Conservation (phyloP, 176 grass and related monocot genomes). For the Ensete ventricosum region DNA sequence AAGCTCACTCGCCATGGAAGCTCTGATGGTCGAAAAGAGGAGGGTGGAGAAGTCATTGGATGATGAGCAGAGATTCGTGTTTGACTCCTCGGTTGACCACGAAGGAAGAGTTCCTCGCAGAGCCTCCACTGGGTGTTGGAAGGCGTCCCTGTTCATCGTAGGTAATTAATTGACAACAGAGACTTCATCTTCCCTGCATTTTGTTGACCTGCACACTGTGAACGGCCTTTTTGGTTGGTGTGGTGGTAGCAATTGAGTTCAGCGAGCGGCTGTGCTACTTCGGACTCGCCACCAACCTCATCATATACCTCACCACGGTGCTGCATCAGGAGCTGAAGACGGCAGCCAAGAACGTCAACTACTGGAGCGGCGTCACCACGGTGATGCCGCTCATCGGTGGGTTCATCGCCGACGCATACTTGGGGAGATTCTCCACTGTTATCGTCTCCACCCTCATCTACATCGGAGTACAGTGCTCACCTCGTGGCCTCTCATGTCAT, state of each 20-base stretch:
- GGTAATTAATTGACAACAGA: slow-evolving; percentile 15
- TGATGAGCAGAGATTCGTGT: slow-evolving; percentile 31
- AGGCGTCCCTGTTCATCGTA: slow-evolving; percentile 68
- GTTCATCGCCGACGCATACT: slow-evolving; percentile 71
- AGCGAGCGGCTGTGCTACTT: slow-evolving; percentile 92
- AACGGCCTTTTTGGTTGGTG: not conserved
- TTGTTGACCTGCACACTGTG: too few species aligned
- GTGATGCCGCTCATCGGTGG: slow-evolving; percentile 69
- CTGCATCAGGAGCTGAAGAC: slow-evolving; percentile 63
- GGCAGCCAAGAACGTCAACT: slow-evolving; percentile 71
- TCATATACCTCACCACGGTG: slow-evolving; percentile 66
- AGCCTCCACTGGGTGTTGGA: slow-evolving; percentile 56
- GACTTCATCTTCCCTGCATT: too few species aligned
- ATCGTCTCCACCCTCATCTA: slow-evolving; percentile 55
- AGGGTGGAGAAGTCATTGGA: not conserved
- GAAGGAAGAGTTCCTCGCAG: slow-evolving; percentile 36
- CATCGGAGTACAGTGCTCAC: slow-evolving; percentile 23
- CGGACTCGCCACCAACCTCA: slow-evolving; percentile 62
- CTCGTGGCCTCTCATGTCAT: too few species aligned
- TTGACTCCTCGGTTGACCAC: slow-evolving; percentile 65
- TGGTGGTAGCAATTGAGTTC: slow-evolving; percentile 65
- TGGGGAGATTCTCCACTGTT: slow-evolving; percentile 57
- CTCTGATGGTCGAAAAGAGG: too few species aligned
- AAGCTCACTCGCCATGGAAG: too few species aligned
- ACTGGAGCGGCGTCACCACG: slow-evolving; percentile 73